Percentiles rank a stretch among this genome's conserved stretches.
phyloP scores from a whole-genome alignment of 2,329 filamentous ascomycete genomes.

The Aureobasidium sp. region DNA sequence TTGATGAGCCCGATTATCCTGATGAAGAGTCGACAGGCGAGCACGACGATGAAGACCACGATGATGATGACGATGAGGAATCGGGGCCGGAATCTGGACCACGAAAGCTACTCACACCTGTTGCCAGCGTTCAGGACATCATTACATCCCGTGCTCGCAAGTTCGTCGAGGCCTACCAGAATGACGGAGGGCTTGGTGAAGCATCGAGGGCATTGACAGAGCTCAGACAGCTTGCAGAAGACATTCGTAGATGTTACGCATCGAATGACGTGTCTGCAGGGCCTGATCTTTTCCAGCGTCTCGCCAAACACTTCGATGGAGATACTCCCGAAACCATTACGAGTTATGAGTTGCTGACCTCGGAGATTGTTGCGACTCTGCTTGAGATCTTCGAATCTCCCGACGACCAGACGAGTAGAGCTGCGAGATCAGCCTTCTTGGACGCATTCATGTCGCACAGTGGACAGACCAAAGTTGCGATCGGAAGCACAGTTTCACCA shows the following conservation, averaged over 20 bases:
- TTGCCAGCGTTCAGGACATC: constrained; percentile 53
- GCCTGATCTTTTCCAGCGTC: constrained; percentile 60
- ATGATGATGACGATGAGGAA: constrained; percentile 38
- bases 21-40: constrained; percentile 47
- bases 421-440: constrained; percentile 76
- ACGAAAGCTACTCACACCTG: constrained; percentile 22
- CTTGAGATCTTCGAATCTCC: constrained; percentile 74
- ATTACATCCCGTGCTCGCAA: constrained; percentile 72
- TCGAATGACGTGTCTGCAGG: constrained; percentile 38
- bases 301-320: constrained; percentile 80
- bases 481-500: constrained; percentile 59
- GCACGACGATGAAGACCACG: constrained; percentile 52
- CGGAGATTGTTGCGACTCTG: constrained; percentile 77
- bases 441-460: constrained; percentile 83
- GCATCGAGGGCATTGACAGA: constrained; percentile 68
- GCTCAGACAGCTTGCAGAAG: constrained; percentile 62
- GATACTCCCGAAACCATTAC: constrained; percentile 90
- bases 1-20: constrained; percentile 37
- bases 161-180: constrained; percentile 79
- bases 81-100: constrained; percentile 21
- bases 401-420: constrained; percentile 45
- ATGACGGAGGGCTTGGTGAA: constrained; percentile 69
- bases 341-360: constrained; percentile 87
- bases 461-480: constrained; percentile 55
- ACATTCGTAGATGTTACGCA: constrained; percentile 65